Evolutionary conservation across 257 asterid species (phyloP).

Genomic region (Lycium barbarum): DNA sequence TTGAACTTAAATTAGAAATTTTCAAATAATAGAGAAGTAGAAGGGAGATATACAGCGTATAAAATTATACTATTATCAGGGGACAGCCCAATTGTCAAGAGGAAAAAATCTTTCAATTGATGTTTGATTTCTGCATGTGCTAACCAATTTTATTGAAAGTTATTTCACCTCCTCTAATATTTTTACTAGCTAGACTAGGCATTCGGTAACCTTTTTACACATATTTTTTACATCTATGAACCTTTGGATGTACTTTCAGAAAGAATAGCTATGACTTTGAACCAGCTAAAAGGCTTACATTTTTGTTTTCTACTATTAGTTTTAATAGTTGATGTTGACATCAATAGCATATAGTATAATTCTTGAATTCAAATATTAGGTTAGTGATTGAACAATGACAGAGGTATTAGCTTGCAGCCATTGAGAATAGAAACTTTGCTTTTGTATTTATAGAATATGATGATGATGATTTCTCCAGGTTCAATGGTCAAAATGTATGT

Average conservation of each 20-base stretch:
- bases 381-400: conserved; percentile 6
- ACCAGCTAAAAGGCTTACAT: not conserved
- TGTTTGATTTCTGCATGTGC: not conserved
- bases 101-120: not conserved
- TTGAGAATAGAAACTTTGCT: not conserved
- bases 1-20: not conserved
- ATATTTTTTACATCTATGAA: not conserved
- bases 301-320: not conserved
- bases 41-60: not conserved
- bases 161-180: not conserved
- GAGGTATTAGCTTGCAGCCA: conserved; percentile 11
- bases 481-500: not conserved
- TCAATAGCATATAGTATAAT: not conserved
- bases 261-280: not conserved
- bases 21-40: no score
- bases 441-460: not conserved
- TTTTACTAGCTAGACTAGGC: not conserved
- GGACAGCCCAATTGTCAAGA: not conserved
- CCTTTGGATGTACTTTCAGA: not conserved
- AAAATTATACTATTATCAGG: not conserved
- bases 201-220: not conserved
- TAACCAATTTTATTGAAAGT: not conserved
- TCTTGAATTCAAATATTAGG: not conserved
- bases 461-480: conserved; percentile 3
- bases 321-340: not conserved